Evolutionary conservation across 306 rosid genomes (phyloP).

Genomic region (Sophora flavescens): DNA sequence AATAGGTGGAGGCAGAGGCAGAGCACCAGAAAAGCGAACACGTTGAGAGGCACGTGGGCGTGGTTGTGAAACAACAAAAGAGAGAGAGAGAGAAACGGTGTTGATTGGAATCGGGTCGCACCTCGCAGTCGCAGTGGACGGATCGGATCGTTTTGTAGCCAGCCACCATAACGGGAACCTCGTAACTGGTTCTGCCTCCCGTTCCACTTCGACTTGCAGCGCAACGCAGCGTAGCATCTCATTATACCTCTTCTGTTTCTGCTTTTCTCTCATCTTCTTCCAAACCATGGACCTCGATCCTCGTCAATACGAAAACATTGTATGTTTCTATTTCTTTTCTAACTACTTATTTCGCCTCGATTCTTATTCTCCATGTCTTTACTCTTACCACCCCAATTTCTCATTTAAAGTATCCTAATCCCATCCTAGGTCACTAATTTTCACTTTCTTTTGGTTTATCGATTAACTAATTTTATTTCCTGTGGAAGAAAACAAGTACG

Average conservation of each 20-base stretch:
- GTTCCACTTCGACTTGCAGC: no score
- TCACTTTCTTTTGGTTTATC: not conserved
- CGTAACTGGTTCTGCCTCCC: not conserved
- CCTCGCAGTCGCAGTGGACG: conserved; percentile 2
- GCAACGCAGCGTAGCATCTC: not conserved
- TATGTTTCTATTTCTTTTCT: conserved; percentile 46
- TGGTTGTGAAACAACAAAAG: not conserved
- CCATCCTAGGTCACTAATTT: not conserved
- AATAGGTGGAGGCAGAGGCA: not conserved
- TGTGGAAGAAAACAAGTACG: not conserved
- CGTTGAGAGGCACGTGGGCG: conserved; percentile 4
- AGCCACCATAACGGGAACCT: conserved; percentile 15
- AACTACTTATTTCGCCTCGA: not conserved
- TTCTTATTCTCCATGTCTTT: not conserved
- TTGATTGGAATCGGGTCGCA: conserved; percentile 31
- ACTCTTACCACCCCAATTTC: not conserved
- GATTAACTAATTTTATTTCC: not conserved
- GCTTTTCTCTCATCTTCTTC: not conserved
- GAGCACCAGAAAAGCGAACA: not conserved
- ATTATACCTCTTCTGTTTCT: not conserved
- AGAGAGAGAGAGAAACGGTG: not conserved
- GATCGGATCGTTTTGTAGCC: conserved; percentile 9
- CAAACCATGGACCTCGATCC: conserved; percentile 84
- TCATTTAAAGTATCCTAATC: not conserved
- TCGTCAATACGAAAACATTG: conserved; percentile 74